phyloP scores from a whole-genome alignment of 1,284 basidiomycete genomes.

The Schizopora paradoxa region DNA sequence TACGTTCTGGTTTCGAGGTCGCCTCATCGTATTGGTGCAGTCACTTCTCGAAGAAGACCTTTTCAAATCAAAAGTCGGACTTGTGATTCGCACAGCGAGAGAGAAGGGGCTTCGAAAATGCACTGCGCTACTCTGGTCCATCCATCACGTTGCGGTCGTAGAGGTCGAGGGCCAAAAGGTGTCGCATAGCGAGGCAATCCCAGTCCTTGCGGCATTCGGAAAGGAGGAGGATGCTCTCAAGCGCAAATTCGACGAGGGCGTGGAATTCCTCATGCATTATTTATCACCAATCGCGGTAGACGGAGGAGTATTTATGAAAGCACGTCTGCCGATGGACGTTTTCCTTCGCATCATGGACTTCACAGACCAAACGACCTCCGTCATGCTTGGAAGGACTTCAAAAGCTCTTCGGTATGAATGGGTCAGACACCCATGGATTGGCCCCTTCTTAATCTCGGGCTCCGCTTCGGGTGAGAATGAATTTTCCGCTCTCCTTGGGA shows the following conservation, averaged over 20 bases:
- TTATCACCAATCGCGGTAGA: not conserved
- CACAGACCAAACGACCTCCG: conserved; percentile 1
- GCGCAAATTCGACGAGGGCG: not conserved
- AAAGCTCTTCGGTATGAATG: no score
- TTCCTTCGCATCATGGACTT: conserved; percentile 2
- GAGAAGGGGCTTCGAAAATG: not conserved
- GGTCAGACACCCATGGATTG: no score
- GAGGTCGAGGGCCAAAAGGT: not conserved
- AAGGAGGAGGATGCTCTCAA: conserved; percentile 2
- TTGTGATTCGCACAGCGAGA: no score
- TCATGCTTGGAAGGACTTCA: no score
- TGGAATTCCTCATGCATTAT: conserved; percentile 2
- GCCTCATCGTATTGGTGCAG: no score
- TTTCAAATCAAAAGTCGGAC: no score
- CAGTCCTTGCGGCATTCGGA: conserved; percentile 4
- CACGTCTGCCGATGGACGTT: conserved; percentile 1
- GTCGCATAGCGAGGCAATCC: not conserved
- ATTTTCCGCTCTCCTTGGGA: no score
- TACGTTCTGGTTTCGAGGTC: no score
- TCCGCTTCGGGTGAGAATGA: no score
- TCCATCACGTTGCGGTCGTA: conserved; percentile 2
- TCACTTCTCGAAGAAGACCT: no score
- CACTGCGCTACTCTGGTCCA: conserved; percentile 8
- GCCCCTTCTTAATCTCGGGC: no score
- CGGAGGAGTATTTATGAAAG: no score